Conservation (phyloP, 805 yeast genomes). For the Pichia cephalocereana region DNA sequence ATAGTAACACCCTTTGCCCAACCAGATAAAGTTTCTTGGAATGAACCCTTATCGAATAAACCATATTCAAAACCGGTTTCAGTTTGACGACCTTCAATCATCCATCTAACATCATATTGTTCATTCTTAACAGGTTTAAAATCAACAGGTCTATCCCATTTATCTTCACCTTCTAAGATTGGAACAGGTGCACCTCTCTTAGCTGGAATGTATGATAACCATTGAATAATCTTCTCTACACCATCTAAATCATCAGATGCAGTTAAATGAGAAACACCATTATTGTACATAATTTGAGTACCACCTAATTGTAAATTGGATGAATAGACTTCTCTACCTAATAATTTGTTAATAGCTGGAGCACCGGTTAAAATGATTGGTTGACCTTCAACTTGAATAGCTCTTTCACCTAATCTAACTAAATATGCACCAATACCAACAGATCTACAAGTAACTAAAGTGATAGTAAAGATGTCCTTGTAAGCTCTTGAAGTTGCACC, state of each 20-base stretch:
- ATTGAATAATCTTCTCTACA: constrained; percentile 85
- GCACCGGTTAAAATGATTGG: constrained; percentile 99
- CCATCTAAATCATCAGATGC: constrained; percentile 97
- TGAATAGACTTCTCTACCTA: constrained; percentile 95
- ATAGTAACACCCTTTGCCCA: constrained; percentile 99
- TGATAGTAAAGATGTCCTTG: constrained; percentile 93
- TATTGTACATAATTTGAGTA: constrained; percentile 95
- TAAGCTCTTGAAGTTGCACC: constrained; percentile 98
- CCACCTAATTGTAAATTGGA: constrained; percentile 98
- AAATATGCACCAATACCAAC: constrained; percentile 99
- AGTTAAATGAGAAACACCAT: constrained; percentile 97
- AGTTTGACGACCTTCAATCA: constrained; percentile 76
- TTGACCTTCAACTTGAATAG: constrained; percentile 97
- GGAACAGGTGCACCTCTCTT: constrained; percentile 88
- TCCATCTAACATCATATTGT: constrained; percentile 87
- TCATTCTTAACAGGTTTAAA: constrained; percentile 64
- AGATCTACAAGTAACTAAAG: constrained; percentile 98
- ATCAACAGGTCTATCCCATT: constrained; percentile 92
- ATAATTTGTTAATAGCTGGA: constrained; percentile 92
- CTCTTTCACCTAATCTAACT: constrained; percentile 97
- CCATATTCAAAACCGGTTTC: constrained; percentile 77
- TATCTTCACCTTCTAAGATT: constrained; percentile 67
- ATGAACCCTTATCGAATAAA: constrained; percentile 84
- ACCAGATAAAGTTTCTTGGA: constrained; percentile 93
- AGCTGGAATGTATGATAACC: constrained; percentile 94